These are phyloP conservation scores for Lactarius deliciosus DNA, from an alignment of 768 basidiomycete genomes.

Conservation along the genomic window DNA sequence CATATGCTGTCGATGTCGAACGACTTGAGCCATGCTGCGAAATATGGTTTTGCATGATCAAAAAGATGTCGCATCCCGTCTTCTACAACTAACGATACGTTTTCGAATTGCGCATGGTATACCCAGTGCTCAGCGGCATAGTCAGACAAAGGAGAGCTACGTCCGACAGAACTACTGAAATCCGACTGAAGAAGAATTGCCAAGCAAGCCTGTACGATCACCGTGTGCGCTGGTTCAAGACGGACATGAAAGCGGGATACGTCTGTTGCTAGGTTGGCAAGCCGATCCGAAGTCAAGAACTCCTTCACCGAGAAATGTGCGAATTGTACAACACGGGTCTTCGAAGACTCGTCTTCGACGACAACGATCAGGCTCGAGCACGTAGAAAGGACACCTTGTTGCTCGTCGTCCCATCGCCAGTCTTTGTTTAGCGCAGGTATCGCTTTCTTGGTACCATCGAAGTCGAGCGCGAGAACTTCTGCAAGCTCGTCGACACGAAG, in stretches of 20 bases:
- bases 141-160: not conserved
- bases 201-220: not conserved
- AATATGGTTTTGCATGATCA: not conserved
- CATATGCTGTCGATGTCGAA: not conserved
- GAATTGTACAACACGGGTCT: not conserved
- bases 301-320: not conserved
- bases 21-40: not conserved
- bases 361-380: not conserved
- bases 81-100: not conserved
- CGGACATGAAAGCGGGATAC: not conserved
- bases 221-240: not conserved
- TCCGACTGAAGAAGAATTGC: not conserved
- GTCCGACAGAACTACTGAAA: too few relatives aligned
- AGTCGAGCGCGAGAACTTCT: not conserved
- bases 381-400: not conserved
- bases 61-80: not conserved
- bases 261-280: not conserved
- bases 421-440: not conserved
- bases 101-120: not conserved
- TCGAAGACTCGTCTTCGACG: not conserved
- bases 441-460: not conserved
- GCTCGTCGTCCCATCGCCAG: too few relatives aligned
- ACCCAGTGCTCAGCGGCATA: not conserved
- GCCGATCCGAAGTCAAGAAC: constrained; percentile 5
- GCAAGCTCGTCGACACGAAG: not conserved